Evolutionary conservation across 2,329 filamentous ascomycete genomes (phyloP), one percentile per base, ranked within the genome.

Genomic region (Phyllosticta citribraziliensis): DNA sequence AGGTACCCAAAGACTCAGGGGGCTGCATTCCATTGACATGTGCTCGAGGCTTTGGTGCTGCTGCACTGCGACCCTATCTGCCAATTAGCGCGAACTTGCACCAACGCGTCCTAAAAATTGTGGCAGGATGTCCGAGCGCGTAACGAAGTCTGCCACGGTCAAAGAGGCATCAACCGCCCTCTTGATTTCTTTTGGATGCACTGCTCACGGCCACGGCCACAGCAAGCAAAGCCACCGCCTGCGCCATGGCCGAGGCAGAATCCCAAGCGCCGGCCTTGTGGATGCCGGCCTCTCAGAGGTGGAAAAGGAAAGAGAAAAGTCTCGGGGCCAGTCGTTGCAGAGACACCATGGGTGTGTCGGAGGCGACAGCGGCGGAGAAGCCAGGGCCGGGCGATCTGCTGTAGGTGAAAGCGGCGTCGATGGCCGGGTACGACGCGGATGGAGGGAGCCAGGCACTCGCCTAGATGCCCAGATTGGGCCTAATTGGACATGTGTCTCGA

Each of bases 401-500:
- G 22, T 22, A 22, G 17, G 40, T 47, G 40, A 47, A 47, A n/a
- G 22, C 40, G 40, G 40, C 40, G 17, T 47, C 40, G 40, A n/a
- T 47, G 58, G 52, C 19, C 53, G 58, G 58, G 58, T 27, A 30
- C 30, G 52, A 52, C 58, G 58, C 52, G 22, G 58, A 55, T 53
- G 22, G 35, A 11, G 22, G 22, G n/a, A 27, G 20, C 5, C 12
- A 52, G 17, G 17, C 52, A 24, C 47, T 60, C 58, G 58, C 58
- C 25, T 60, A 55, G 10, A 24, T 8, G 10, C 19, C 58, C 40
- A 10, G 8, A 52, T 56, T 27, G 17, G 52, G 58, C 9, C 6
- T 30, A 9, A 30, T 8, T 10, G 27, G 27, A 8, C 3, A 10
- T 30, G 40, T 47, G 40, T 47, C 40, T 47, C n/a, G 14, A 47